A percentile compares a stretch with the other conserved stretches of the same genome.
These are phyloP conservation scores for Gautieria morchelliformis DNA, from an alignment of 768 basidiomycete species.

Conservation along the genomic window DNA sequence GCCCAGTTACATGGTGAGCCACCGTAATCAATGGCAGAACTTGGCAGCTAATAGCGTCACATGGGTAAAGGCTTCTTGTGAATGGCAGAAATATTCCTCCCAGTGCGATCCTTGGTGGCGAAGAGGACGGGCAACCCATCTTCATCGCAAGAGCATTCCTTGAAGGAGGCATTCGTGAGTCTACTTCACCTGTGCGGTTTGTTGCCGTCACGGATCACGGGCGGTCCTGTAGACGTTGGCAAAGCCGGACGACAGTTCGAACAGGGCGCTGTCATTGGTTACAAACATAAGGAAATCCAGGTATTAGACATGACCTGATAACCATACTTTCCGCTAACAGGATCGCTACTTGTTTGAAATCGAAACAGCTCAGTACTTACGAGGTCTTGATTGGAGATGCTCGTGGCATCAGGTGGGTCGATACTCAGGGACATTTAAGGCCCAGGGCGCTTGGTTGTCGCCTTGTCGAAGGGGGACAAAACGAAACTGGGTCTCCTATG, in stretches of 20 bases:
- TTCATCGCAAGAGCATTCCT: constrained; percentile 52
- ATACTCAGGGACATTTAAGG: constrained; percentile 36
- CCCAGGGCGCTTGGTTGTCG: constrained; percentile 30
- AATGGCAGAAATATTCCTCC: constrained; percentile 51
- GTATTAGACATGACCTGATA: constrained; percentile 25
- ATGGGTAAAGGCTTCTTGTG: constrained; percentile 28
- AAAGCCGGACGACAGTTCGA: constrained; percentile 50
- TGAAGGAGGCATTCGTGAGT: constrained; percentile 48
- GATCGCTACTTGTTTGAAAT: background rate
- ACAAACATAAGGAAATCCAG: constrained; percentile 45
- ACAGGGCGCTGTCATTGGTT: constrained; percentile 59
- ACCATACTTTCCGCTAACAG: background rate
- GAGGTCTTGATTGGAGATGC: constrained; percentile 65
- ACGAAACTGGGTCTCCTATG: constrained; percentile 48
- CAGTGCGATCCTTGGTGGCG: constrained; percentile 47
- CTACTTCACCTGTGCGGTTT: background rate
- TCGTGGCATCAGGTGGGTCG: constrained; percentile 49
- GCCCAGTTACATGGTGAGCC: constrained; percentile 50
- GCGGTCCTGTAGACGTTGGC: constrained; percentile 41
- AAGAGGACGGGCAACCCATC: constrained; percentile 39
- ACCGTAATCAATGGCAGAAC: background rate
- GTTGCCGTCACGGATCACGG: background rate
- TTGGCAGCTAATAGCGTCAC: background rate
- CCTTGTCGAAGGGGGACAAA: constrained; percentile 62
- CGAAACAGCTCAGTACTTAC: constrained; percentile 43